A percentile compares a stretch with the other conserved stretches of the same genome.
Evolutionary conservation across 345 rosid genomes (phyloP).

Genomic region (Turnera subulata): DNA sequence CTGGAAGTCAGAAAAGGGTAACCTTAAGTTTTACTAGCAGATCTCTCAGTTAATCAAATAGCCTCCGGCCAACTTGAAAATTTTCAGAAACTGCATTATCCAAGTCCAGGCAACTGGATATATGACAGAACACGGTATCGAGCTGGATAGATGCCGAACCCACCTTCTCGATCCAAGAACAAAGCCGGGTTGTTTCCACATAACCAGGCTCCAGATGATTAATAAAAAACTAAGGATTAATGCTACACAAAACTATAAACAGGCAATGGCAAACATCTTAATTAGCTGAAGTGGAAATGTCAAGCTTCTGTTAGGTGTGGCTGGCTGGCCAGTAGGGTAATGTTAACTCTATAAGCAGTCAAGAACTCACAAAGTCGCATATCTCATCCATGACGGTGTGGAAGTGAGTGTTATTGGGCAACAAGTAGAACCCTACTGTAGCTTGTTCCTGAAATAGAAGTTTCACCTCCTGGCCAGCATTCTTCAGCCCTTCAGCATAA

Average conservation of each 20-base stretch:
- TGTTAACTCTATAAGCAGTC: conserved; percentile 31
- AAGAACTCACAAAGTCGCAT: conserved; percentile 50
- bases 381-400: conserved; percentile 77
- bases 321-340: conserved; percentile 23
- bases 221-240: conserved; percentile 28
- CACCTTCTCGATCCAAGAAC: conserved; percentile 18
- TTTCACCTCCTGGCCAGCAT: conserved; percentile 65
- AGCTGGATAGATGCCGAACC: conserved; percentile 40
- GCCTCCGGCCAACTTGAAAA: conserved; percentile 17
- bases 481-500: conserved; percentile 65
- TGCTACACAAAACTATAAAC: conserved; percentile 28
- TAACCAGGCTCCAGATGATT: conserved; percentile 13
- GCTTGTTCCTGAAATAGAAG: conserved; percentile 66
- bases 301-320: conserved; percentile 31
- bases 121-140: conserved; percentile 17
- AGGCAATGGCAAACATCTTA: conserved; percentile 21
- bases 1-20: conserved; percentile 26
- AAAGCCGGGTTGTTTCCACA: conserved; percentile 16
- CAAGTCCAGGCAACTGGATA: conserved; percentile 14
- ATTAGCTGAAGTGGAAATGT: conserved; percentile 24
- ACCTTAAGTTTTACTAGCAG: conserved; percentile 13
- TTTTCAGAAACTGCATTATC: conserved; percentile 24
- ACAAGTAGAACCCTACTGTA: conserved; percentile 80
- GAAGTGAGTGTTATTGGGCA: conserved; percentile 77
- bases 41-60: conserved; percentile 28